These are phyloP conservation scores for Nicotiana benthamiana DNA, from an alignment of 257 asterid genomes.

Conservation along the genomic window DNA sequence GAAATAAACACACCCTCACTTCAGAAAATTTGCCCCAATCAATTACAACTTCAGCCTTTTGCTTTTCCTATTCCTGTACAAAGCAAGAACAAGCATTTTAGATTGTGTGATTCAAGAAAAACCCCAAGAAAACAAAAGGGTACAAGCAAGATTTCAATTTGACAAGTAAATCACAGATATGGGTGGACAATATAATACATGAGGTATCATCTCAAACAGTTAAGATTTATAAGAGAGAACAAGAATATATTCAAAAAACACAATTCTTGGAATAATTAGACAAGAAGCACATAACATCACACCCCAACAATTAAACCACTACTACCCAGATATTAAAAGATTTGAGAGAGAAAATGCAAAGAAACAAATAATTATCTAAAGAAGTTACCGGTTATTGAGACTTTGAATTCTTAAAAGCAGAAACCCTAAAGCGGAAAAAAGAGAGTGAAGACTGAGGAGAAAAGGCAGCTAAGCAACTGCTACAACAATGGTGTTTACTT, in stretches of 20 bases:
- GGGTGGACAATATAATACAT: slow-evolving; percentile 14
- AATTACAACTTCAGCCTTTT: not conserved
- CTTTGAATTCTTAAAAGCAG: slow-evolving; percentile 20
- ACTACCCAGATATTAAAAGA: slow-evolving; percentile 20
- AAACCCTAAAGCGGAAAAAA: slow-evolving; percentile 26
- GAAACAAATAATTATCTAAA: slow-evolving; percentile 10
- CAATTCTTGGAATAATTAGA: slow-evolving; percentile 9
- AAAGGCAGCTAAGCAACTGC: slow-evolving; percentile 15
- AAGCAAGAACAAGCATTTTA: not conserved
- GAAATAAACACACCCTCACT: slow-evolving; percentile 1
- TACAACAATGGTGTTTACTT: slow-evolving; percentile 10
- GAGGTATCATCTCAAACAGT: slow-evolving; percentile 13
- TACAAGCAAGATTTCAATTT: slow-evolving; percentile 24
- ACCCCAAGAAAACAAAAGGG: slow-evolving; percentile 22
- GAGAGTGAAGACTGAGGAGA: not conserved
- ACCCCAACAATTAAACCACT: slow-evolving; percentile 23
- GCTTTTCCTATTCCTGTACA: not conserved
- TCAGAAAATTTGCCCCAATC: slow-evolving; percentile 4
- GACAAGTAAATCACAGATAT: slow-evolving; percentile 24
- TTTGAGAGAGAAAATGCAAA: slow-evolving; percentile 16
- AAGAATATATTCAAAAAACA: slow-evolving; percentile 41
- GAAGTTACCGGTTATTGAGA: slow-evolving; percentile 24
- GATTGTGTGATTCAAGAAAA: slow-evolving; percentile 12
- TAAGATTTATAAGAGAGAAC: slow-evolving; percentile 6
- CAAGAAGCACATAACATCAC: slow-evolving; percentile 9